These are phyloP conservation scores for Kodamaea sagamina DNA, from an alignment of 805 yeast species.

Conservation along the genomic window DNA sequence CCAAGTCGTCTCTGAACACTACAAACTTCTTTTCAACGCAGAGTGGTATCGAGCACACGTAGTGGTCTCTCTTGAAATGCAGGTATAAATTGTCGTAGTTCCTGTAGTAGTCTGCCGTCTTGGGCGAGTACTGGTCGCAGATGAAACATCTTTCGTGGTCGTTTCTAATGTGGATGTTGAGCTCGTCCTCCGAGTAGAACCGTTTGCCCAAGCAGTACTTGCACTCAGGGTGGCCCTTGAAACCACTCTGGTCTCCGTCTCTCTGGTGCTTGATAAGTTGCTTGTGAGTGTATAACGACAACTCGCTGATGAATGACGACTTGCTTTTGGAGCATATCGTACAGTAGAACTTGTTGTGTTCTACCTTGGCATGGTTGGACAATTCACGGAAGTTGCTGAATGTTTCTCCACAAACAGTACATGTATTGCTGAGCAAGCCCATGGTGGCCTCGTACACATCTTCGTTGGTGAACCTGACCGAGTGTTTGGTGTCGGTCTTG, in stretches of 20 bases:
- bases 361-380: constrained; percentile 62
- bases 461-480: constrained; percentile 60
- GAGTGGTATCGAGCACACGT: constrained; percentile 68
- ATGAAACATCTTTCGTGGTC: constrained; percentile 87
- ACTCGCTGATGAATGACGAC: constrained; percentile 74
- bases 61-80: constrained; percentile 78
- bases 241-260: constrained; percentile 74
- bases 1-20: constrained; percentile 84
- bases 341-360: constrained; percentile 68
- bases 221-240: constrained; percentile 88
- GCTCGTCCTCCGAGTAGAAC: constrained; percentile 87
- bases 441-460: constrained; percentile 51
- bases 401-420: constrained; percentile 52
- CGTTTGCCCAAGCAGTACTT: constrained; percentile 71
- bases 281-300: constrained; percentile 58
- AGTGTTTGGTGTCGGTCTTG: constrained; percentile 45
- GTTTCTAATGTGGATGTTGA: constrained; percentile 77
- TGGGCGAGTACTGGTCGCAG: constrained; percentile 76
- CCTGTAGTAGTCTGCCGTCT: constrained; percentile 59
- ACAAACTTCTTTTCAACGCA: constrained; percentile 91
- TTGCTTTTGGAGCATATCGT: constrained; percentile 76
- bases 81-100: constrained; percentile 72
- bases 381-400: constrained; percentile 56
- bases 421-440: constrained; percentile 52
- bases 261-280: constrained; percentile 70